Percentiles rank a stretch among this genome's conserved stretches.
These are phyloP conservation scores for Domatiomyces globalis DNA, from an alignment of 2,329 filamentous ascomycete genomes.

Conservation along the genomic window DNA sequence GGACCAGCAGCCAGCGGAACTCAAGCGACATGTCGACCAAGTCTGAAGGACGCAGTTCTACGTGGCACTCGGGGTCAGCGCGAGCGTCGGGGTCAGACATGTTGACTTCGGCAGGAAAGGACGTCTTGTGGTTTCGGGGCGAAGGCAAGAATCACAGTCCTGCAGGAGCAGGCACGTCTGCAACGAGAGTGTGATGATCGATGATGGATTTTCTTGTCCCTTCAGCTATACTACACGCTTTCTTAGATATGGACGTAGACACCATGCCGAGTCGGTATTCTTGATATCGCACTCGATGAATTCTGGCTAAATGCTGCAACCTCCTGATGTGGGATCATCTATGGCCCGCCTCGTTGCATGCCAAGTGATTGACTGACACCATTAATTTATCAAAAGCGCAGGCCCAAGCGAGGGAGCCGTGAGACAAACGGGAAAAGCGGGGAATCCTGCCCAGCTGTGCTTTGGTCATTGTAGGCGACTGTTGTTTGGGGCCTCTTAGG, in stretches of 20 bases:
- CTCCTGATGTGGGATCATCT: too few species aligned
- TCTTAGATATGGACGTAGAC: too few species aligned
- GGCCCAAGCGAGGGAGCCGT: background rate
- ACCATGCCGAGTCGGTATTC: too few species aligned
- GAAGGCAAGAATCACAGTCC: conserved; percentile 16
- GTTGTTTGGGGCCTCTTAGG: background rate
- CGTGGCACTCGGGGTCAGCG: conserved; percentile 3
- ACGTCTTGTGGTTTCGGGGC: conserved; percentile 13
- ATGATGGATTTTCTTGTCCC: background rate
- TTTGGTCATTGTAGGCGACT: background rate
- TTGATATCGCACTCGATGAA: too few species aligned
- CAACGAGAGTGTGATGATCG: background rate
- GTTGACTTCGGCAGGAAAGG: conserved; percentile 10
- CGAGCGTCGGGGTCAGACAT: conserved; percentile 2
- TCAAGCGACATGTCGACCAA: conserved; percentile 1
- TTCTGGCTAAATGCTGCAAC: too few species aligned
- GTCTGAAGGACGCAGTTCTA: conserved; percentile 13
- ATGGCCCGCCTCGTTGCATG: too few species aligned
- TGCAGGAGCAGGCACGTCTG: background rate
- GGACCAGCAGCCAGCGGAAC: conserved; percentile 34
- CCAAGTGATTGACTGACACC: too few species aligned
- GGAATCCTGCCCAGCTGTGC: background rate
- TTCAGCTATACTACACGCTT: too few species aligned
- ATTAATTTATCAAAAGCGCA: background rate
- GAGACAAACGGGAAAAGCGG: background rate